These are phyloP conservation scores for Hansenula lynferdii DNA, from an alignment of 1,139 yeast species.

Conservation along the genomic window DNA sequence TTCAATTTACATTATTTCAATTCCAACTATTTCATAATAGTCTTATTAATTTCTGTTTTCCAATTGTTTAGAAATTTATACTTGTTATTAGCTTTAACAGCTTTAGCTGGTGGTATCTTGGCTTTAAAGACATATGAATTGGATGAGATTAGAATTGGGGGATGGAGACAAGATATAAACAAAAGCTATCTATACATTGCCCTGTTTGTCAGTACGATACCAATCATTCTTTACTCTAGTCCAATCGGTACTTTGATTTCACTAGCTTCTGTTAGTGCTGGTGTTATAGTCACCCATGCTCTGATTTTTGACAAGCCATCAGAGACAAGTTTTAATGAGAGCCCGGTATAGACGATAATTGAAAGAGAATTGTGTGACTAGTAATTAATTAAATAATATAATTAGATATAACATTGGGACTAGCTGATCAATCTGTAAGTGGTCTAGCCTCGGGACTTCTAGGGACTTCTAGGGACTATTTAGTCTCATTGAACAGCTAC, in stretches of 20 bases:
- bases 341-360: too few relatives aligned
- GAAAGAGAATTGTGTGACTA: too few relatives aligned
- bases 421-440: too few relatives aligned
- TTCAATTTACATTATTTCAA: constrained; percentile 13
- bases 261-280: neutral
- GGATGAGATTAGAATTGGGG: constrained; percentile 1
- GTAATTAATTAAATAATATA: too few relatives aligned
- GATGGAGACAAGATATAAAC: constrained; percentile 1
- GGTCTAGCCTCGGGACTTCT: too few relatives aligned
- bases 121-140: constrained; percentile 2
- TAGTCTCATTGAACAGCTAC: too few relatives aligned
- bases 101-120: constrained; percentile 2
- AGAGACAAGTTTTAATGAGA: constrained; percentile 13
- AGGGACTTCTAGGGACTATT: too few relatives aligned
- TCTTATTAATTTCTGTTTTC: constrained; percentile 7
- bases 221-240: constrained; percentile 3
- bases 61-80: constrained; percentile 13
- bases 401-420: too few relatives aligned
- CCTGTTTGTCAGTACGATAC: constrained; percentile 2
- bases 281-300: constrained; percentile 5
- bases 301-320: constrained; percentile 8
- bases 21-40: constrained; percentile 14
- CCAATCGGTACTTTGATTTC: constrained; percentile 6
- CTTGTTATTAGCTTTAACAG: constrained; percentile 8
- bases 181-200: constrained; percentile 3